Evolutionary conservation across 2,329 filamentous ascomycete genomes (phyloP).

Genomic region (Alternaria incomplexa): DNA sequence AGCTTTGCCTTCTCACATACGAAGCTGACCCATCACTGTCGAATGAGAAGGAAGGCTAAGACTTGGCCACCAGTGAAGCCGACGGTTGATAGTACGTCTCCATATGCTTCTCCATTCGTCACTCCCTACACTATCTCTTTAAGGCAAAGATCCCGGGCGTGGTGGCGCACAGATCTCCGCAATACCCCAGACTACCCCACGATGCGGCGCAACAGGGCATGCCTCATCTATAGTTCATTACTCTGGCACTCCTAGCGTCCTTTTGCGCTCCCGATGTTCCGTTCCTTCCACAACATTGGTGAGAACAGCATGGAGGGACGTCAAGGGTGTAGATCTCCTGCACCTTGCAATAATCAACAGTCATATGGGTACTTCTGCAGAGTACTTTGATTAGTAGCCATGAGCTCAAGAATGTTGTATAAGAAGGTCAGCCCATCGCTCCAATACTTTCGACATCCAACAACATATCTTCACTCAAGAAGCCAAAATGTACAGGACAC

Average conservation of each 20-base stretch:
- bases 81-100: conserved; percentile 26
- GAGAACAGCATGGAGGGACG: conserved; percentile 16
- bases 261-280: conserved; percentile 40
- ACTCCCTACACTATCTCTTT: conserved; percentile 30
- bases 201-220: conserved; percentile 19
- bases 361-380: conserved; percentile 23
- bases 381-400: conserved; percentile 16
- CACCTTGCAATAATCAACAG: conserved; percentile 23
- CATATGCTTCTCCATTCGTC: conserved; percentile 18
- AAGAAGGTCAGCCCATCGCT: conserved; percentile 20
- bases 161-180: conserved; percentile 38
- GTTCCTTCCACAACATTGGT: conserved; percentile 34
- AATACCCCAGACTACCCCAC: conserved; percentile 45
- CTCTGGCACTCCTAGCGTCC: conserved; percentile 23
- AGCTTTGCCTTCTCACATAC: conserved; percentile 15
- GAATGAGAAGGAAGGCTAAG: conserved; percentile 11
- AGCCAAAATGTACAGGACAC: conserved; percentile 48
- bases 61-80: conserved; percentile 18
- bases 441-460: conserved; percentile 32
- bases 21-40: conserved; percentile 7
- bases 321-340: conserved; percentile 21
- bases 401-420: conserved; percentile 30
- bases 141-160: conserved; percentile 27
- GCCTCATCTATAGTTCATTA: conserved; percentile 47
- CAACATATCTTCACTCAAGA: conserved; percentile 33